These are phyloP conservation scores for Candida dajiaensis DNA, from an alignment of 805 yeast genomes.

Conservation along the genomic window DNA sequence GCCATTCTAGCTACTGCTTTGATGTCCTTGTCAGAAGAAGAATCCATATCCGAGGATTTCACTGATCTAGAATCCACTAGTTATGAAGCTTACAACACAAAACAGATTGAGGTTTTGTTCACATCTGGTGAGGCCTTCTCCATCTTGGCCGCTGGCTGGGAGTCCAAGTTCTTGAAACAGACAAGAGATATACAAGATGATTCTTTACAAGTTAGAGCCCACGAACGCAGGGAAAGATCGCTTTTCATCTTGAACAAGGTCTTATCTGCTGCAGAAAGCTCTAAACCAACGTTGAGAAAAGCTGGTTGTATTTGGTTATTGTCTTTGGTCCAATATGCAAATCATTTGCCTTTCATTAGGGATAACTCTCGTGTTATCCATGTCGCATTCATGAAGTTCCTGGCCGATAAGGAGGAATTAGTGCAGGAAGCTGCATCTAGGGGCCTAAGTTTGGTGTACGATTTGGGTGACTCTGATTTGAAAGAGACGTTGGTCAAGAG, in stretches of 20 bases:
- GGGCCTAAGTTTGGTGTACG: constrained; percentile 79
- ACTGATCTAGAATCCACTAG: constrained; percentile 33
- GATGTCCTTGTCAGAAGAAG: constrained; percentile 35
- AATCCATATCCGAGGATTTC: constrained; percentile 23
- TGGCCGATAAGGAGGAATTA: constrained; percentile 77
- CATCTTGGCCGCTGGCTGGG: constrained; percentile 71
- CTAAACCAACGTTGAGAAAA: constrained; percentile 70
- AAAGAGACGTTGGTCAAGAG: constrained; percentile 71
- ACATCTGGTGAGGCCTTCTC: constrained; percentile 81
- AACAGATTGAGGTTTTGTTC: constrained; percentile 71
- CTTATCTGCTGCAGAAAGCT: constrained; percentile 46
- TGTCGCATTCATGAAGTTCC: constrained; percentile 64
- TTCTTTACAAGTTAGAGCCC: constrained; percentile 1
- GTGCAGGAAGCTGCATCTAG: constrained; percentile 91
- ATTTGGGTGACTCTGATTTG: constrained; percentile 60
- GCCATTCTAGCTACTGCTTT: constrained; percentile 53
- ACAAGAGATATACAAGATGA: constrained; percentile 48
- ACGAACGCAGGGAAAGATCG: constrained; percentile 11
- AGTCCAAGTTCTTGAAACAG: constrained; percentile 46
- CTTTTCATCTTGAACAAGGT: constrained; percentile 39
- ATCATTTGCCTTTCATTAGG: constrained; percentile 36
- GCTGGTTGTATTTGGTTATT: constrained; percentile 84
- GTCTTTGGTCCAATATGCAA: constrained; percentile 71
- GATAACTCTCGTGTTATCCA: constrained; percentile 57
- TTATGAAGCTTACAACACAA: constrained; percentile 55